phyloP scores from a whole-genome alignment of 2,329 filamentous ascomycete species.

The Aureobasidium sp. region DNA sequence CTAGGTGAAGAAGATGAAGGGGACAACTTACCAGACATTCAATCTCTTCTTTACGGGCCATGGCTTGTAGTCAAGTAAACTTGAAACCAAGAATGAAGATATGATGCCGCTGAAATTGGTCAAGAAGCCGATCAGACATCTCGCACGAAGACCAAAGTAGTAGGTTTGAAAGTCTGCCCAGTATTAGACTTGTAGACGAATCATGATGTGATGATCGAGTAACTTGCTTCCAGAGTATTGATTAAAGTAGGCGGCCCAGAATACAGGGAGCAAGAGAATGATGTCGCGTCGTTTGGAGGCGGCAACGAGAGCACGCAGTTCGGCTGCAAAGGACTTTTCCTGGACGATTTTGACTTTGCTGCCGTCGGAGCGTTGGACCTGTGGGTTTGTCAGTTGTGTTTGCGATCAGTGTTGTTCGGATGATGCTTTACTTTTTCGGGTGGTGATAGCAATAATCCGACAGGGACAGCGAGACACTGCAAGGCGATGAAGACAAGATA shows the following conservation, averaged over 20 bases:
- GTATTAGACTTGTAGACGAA: too few relatives aligned
- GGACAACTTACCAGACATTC: slow-evolving; percentile 16
- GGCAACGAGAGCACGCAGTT: slow-evolving; percentile 32
- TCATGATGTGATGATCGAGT: too few relatives aligned
- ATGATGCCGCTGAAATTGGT: slow-evolving; percentile 35
- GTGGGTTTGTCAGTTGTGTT: neutral
- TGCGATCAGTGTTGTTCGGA: too few relatives aligned
- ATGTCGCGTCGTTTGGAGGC: slow-evolving; percentile 27
- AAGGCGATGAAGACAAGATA: slow-evolving; percentile 38
- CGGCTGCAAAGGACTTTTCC: slow-evolving; percentile 33
- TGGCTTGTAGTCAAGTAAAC: slow-evolving; percentile 37
- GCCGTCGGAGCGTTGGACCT: slow-evolving; percentile 35
- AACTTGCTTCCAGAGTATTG: slow-evolving; percentile 30
- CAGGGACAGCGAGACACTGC: slow-evolving; percentile 30
- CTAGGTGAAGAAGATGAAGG: neutral
- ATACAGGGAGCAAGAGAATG: slow-evolving; percentile 35
- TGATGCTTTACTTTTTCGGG: slow-evolving; percentile 27
- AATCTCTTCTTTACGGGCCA: slow-evolving; percentile 37
- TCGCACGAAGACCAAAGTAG: slow-evolving; percentile 40
- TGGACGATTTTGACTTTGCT: slow-evolving; percentile 31
- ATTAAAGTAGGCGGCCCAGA: slow-evolving; percentile 40
- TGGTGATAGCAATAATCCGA: slow-evolving; percentile 33
- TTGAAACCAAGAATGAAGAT: slow-evolving; percentile 39
- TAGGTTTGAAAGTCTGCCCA: slow-evolving; percentile 39
- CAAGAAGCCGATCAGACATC: slow-evolving; percentile 42